A percentile compares a stretch with the other conserved stretches of the same genome.
phyloP scores from a whole-genome alignment of 345 rosid species.

The Excoecaria agallocha region DNA sequence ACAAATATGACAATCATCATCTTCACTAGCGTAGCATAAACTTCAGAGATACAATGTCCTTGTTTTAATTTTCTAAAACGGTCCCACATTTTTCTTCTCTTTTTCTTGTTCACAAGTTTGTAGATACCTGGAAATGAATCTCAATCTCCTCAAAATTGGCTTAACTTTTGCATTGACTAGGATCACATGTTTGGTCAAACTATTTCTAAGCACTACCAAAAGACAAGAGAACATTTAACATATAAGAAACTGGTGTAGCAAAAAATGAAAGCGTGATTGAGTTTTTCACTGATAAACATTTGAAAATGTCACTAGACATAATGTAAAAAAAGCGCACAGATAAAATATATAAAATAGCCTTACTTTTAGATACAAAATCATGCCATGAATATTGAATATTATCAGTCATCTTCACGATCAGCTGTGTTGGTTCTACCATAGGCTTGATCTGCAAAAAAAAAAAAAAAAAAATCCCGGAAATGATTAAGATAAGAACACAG shows the following conservation, averaged over 20 bases:
- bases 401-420: constrained; percentile 45
- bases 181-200: not conserved
- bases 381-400: constrained; percentile 82
- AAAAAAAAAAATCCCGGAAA: constrained; percentile 18
- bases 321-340: not conserved
- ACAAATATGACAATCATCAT: too few species aligned
- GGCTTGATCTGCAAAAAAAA: constrained; percentile 70
- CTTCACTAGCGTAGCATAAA: too few species aligned
- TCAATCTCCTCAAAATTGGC: not conserved
- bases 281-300: not conserved
- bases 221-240: too few species aligned
- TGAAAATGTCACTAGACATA: not conserved
- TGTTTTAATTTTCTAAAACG: too few species aligned
- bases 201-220: not conserved
- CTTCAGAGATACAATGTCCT: too few species aligned
- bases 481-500: not conserved
- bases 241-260: too few species aligned
- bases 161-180: not conserved
- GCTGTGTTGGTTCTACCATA: constrained; percentile 70
- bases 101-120: too few species aligned
- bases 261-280: too few species aligned
- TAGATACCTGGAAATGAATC: too few species aligned
- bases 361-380: constrained; percentile 86
- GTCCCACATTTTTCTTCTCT: too few species aligned
- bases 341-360: constrained; percentile 16